Base-by-base conservation (phyloP, 1,284 basidiomycete genomes). In the Leccinum pachyderme region DNA sequence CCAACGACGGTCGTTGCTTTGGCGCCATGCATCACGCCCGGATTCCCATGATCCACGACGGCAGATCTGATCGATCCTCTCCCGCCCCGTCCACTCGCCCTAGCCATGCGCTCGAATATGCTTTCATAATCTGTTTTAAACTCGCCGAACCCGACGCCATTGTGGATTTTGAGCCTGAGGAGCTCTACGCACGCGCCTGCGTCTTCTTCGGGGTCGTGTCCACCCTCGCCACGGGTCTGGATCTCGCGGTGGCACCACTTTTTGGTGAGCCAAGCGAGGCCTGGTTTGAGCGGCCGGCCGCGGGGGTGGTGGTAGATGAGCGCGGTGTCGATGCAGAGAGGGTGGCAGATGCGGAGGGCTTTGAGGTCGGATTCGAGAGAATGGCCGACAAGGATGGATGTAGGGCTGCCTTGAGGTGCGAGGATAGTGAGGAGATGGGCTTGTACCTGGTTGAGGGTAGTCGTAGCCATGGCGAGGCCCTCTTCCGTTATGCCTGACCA, bases 141-240 rank as follows among this genome's bases (percentile, higher is more conserved):
- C 72, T 93, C 89, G 6, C 94, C 94, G 67, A 90, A 98, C 0
- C 86, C 85, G 0, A 86, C 84, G 0, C 87, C 92, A 59, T 87
- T 78, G 45, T 83, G 79, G 18, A 96, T 67, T 71, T 97, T 97
- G 68, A 88, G 85, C 66, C 81, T 80, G 22, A 97, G 69, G 24
- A 97, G 75, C 55, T 95, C 93, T 13, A 93, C 62, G 63, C 93
- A 95, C 0, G 94, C 89, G 11, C 85, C 77, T 0, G 95, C 94
- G 62, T 97, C 95, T 69, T 97, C 94, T 64, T 92, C 89, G 2
- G 93, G 91, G 64, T 96, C 90, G 69, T 97, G 94, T 0, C 95
- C 95, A 1, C 86, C 84, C 32, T 85, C 84, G 0, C 85, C 86
- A 0, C 79, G 75, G 0, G 80, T 82, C 71, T 98, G 95, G 49